Base-by-base conservation (phyloP, 768 basidiomycete species). In the Leccinum rimulosum region DNA sequence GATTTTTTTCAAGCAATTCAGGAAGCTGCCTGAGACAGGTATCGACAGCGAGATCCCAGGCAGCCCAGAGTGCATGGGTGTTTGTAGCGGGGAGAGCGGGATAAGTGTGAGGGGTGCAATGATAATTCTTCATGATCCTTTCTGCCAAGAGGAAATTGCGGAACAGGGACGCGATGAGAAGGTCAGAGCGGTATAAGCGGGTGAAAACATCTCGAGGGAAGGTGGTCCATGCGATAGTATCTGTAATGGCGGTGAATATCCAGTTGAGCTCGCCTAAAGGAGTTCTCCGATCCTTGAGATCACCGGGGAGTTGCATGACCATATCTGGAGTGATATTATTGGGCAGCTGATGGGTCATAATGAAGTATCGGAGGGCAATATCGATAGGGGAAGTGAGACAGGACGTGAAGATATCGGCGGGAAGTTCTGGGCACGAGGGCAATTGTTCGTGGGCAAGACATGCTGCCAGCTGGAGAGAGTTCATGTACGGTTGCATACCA, bases 161-260 rank as follows among this genome's bases (percentile, higher is more conserved):
- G 79, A 98, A 99, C 2, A 99, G 79, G 6, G 94, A 97, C 1
- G 97, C 95, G 54, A 98, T 93, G 47, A 98, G 83, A 55, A 98
- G 84, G 70, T 99, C 97, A 55, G 95, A 96, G 48, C 97, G 83
- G 73, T 98, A 99, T 27, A 98, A 76, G 36, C 93, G 85, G 17
- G 94, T 95, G 75, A 99, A 98, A 4, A 93, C 84, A 38, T 97
- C 95, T 50, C 89, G 84, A 40, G 95, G 89, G 72, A 99, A 96
- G 3, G 93, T 92, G 14, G 95, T 95, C 97, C 97, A 99, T 7
- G 97, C 97, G 61, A 99, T 98, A 9, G 97, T 98, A 75, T 99
- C 97, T 15, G 97, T 98, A 57, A 99, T 92, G 35, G 96, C 94
- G 1, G 95, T 98, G 76, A 98, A 98, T 62, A 98, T 98, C 97